These are phyloP conservation scores for Candida caryicola DNA, from an alignment of 805 yeast genomes.

Conservation along the genomic window DNA sequence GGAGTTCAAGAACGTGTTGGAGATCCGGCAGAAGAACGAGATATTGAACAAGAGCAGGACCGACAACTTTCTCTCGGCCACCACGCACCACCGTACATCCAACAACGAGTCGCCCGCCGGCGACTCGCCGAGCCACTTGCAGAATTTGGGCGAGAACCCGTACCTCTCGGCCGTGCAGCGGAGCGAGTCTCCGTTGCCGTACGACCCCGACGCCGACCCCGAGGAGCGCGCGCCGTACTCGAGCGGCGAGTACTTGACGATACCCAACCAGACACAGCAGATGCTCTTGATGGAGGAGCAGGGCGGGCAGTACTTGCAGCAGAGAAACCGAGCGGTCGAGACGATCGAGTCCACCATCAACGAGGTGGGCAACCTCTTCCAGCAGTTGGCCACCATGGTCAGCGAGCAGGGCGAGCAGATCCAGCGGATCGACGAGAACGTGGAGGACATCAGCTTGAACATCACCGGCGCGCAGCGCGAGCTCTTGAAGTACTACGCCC, in stretches of 20 bases:
- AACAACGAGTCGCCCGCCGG: constrained; percentile 28
- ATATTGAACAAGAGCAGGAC: constrained; percentile 76
- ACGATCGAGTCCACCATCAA: constrained; percentile 96
- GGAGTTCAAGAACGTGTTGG: constrained; percentile 86
- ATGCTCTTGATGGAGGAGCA: constrained; percentile 79
- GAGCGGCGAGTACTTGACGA: constrained; percentile 51
- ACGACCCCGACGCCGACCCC: constrained; percentile 25
- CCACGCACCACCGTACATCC: constrained; percentile 22
- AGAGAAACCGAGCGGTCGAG: constrained; percentile 86
- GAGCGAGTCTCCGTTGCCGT: constrained; percentile 15
- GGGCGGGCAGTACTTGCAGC: constrained; percentile 68
- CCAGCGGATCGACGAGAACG: constrained; percentile 91
- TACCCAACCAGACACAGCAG: constrained; percentile 82
- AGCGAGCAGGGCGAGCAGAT: constrained; percentile 96
- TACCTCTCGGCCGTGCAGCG: constrained; percentile 21
- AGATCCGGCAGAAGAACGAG: constrained; percentile 80
- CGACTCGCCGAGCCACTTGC: constrained; percentile 10
- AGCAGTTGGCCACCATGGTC: constrained; percentile 95
- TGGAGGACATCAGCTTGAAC: constrained; percentile 87
- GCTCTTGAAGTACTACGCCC: constrained; percentile 81
- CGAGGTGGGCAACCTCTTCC: constrained; percentile 92
- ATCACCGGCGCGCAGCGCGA: constrained; percentile 94
- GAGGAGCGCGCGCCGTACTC: constrained; percentile 26
- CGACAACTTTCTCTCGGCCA: constrained; percentile 72
- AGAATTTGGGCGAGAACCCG: constrained; percentile 39